Evolutionary conservation across 2,329 filamentous ascomycete genomes (phyloP), one percentile per base, ranked within the genome.

Genomic region (Paracoccidioides lutzii): DNA sequence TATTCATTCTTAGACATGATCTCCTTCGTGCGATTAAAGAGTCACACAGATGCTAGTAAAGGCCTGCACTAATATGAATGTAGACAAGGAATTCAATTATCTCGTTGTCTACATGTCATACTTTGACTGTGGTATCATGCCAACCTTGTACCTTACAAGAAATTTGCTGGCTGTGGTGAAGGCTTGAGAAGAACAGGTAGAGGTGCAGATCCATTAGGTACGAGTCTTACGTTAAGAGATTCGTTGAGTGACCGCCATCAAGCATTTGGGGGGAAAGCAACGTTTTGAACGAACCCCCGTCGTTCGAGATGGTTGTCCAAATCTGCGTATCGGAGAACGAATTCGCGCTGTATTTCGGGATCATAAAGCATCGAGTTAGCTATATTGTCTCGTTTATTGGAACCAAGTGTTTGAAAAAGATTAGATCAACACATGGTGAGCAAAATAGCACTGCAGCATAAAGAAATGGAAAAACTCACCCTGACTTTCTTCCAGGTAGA

Each of bases 271-370:
- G 71, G 63, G 48, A 71, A 71, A 35, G 65, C 65, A 55, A 69
- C 66, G 52, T 65, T 57, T 35, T 70, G 69, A 50, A 65, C 61
- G 43, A 71, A 61, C 33, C 62, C 64, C 33, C 72, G 64, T 53
- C 66, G 68, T 55, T 74, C 72, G 58, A 74, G 64, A 49, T 71
- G 67, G 64, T 76, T 76, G 59, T 77, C 75, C 60, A 77, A 62
- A 62, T 75, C 74, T 59, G 75, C 73, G 57, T 76, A 77, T 53
- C 73, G 71, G 55, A 77, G 67, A 40, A 76, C 72, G 54, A 76
- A 76, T 58, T 76, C 74, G 45, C 74, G 72, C 69, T 75, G 57
- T 45, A 53, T 37, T 30, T 46, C 3, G 33, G 8, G 12, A 10
- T 15, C 4, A 35, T 28, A 35, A 10, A 32, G 3, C 9, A 14